Percentiles rank a stretch among this genome's conserved stretches.
These are phyloP conservation scores for Ilex asprella DNA, from an alignment of 257 asterid species.

Conservation along the genomic window DNA sequence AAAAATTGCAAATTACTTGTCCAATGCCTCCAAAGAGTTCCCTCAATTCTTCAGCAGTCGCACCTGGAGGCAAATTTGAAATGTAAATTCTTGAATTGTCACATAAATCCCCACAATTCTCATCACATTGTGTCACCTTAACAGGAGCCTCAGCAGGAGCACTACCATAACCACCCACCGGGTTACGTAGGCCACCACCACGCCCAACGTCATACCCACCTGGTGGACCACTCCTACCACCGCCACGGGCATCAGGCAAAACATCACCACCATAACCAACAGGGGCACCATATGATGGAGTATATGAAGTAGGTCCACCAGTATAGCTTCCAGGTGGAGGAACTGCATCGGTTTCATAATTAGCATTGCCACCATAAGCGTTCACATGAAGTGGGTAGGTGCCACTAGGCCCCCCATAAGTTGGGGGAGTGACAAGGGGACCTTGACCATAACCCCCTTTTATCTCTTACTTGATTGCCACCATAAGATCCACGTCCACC, in stretches of 20 bases:
- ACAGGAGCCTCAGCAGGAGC: conserved; percentile 56
- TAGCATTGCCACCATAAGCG: conserved; percentile 59
- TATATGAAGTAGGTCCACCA: conserved; percentile 84
- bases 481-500: conserved; percentile 62
- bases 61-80: conserved; percentile 96
- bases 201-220: conserved; percentile 35
- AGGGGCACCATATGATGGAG: conserved; percentile 91
- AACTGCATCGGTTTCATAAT: conserved; percentile 60
- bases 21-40: conserved; percentile 99
- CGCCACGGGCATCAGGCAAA: conserved; percentile 45
- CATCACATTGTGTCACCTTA: conserved; percentile 91
- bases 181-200: conserved; percentile 50
- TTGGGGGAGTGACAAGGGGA: conserved; percentile 58
- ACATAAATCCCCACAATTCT: conserved; percentile 84
- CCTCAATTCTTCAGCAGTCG: conserved; percentile 79
- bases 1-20: conserved; percentile 67
- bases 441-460: conserved; percentile 60
- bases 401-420: conserved; percentile 56
- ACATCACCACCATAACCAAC: conserved; percentile 62
- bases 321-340: conserved; percentile 87
- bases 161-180: conserved; percentile 58
- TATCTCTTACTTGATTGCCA: conserved; percentile 65
- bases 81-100: conserved; percentile 95
- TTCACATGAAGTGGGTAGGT: conserved; percentile 54
- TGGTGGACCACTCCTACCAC: conserved; percentile 67